These are phyloP conservation scores for Pseudoscleropodium purum DNA, from an alignment of 225 moss, liverwort and hornwort species.

Conservation along the genomic window DNA sequence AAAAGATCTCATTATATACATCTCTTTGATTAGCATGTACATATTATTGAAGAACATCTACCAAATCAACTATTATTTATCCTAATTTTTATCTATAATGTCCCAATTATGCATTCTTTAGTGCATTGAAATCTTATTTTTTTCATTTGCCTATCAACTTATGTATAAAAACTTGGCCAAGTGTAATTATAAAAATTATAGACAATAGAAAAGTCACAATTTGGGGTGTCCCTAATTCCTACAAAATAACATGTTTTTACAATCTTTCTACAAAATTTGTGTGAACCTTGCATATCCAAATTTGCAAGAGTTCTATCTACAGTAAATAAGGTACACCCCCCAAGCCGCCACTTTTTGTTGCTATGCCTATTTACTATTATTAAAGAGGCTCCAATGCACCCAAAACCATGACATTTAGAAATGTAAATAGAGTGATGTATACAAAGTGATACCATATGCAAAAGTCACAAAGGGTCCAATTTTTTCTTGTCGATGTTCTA, in stretches of 20 bases:
- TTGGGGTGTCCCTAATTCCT: neutral
- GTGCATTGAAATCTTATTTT: neutral
- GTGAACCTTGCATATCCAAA: neutral
- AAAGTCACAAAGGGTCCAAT: no score
- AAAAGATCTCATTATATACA: neutral
- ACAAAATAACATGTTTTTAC: fast-evolving
- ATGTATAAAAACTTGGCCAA: neutral
- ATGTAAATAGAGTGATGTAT: no score
- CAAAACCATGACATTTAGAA: no score
- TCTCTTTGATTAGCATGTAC: neutral
- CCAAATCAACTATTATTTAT: neutral
- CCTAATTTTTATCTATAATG: neutral
- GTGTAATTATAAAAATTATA: neutral
- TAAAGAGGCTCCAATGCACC: no score
- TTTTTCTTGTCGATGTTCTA: no score
- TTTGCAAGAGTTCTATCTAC: neutral
- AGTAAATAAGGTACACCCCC: fast-evolving
- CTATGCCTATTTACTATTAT: no score
- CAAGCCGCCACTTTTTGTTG: fast-evolving
- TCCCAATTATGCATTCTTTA: neutral
- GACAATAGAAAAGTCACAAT: fast-evolving
- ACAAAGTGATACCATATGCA: no score
- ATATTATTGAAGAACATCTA: neutral
- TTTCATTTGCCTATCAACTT: neutral
- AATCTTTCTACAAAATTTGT: neutral